Percentiles rank a stretch among this genome's conserved stretches.
phyloP scores from a whole-genome alignment of 805 yeast species.

The Candida morakotiae region DNA sequence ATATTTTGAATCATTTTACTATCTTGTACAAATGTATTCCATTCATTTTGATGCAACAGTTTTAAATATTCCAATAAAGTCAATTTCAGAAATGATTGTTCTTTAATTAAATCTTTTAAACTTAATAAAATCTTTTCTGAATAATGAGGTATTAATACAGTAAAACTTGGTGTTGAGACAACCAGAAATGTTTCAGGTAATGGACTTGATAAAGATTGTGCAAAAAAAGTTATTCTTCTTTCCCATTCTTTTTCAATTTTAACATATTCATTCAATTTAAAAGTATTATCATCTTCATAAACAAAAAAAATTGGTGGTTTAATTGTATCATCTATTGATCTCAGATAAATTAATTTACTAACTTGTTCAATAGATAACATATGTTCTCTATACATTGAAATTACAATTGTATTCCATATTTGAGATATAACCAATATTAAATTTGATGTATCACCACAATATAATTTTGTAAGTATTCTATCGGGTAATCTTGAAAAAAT shows the following conservation, averaged over 20 bases:
- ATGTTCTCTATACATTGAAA: slow-evolving; percentile 36
- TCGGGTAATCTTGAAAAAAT: slow-evolving; percentile 33
- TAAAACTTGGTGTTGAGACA: slow-evolving; percentile 46
- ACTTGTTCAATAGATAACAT: slow-evolving; percentile 39
- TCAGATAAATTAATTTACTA: slow-evolving; percentile 24
- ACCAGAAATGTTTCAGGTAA: slow-evolving; percentile 47
- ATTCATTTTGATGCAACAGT: slow-evolving; percentile 65
- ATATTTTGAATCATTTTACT: slow-evolving; percentile 38
- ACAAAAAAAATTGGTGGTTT: slow-evolving; percentile 45
- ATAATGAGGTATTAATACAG: slow-evolving; percentile 51
- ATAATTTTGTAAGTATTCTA: slow-evolving; percentile 25
- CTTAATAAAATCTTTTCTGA: slow-evolving; percentile 45
- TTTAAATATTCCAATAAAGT: slow-evolving; percentile 78
- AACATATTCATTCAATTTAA: slow-evolving; percentile 35
- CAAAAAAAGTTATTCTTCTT: slow-evolving; percentile 49
- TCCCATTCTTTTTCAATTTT: slow-evolving; percentile 47
- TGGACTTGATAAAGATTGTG: slow-evolving; percentile 47
- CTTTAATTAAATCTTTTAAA: slow-evolving; percentile 44
- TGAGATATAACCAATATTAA: slow-evolving; percentile 16
- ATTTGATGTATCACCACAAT: slow-evolving; percentile 10
- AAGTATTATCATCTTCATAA: slow-evolving; percentile 43
- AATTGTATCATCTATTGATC: slow-evolving; percentile 22
- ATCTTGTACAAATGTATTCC: slow-evolving; percentile 78
- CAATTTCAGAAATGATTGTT: slow-evolving; percentile 40
- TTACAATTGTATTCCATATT: slow-evolving; percentile 25